Evolutionary conservation across 768 basidiomycete species (phyloP), one percentile per base, ranked within the genome.

Genomic region (Symmetrospora coprosmae): DNA sequence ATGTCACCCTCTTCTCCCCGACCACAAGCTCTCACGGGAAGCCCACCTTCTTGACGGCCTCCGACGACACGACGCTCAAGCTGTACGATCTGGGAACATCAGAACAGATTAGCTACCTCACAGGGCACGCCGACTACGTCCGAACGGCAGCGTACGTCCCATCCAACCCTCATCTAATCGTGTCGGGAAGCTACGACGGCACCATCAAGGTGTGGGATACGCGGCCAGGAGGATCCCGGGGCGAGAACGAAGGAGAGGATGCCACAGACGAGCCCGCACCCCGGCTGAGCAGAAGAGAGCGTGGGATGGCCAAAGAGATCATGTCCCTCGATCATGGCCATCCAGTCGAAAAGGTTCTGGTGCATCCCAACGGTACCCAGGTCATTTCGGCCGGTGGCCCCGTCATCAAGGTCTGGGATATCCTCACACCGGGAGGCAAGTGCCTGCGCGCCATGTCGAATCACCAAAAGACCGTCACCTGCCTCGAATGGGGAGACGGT

Each of bases 401-500:
- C 1, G 91, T 97, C 61, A 75, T 97, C 50, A 81, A 89, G 21
- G 82, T 88, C 3, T 99, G 94, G 91, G 94, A 99, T 73, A 75
- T 99, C 50, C 83, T 91, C 58, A 66, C 61, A 61, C 62, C 27
- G 50, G 65, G 34, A 49, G 63, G 87, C 14, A 81, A 84, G 41
- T 96, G 92, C 73, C 78, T 85, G 2, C 80, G 86, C 46, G 92
- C 94, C 9, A 71, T 97, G 64, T 92, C 89, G 34, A 97, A 97
- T 74, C 94, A 99, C 71, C 92, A 97, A 74, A 99, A 99, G 75
- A 90, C 94, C 2, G 81, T 99, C 58, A 97, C 92, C 0, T 80
- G 87, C 16, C 77, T 94, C 40, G 76, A 87, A 1, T 88, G 62
- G 55, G 37, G 40, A 17, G 43, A 48, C 66, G 66, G 50, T 61